Evolutionary conservation across 257 asterid species (phyloP).

Genomic region (Hygrophila difformis): DNA sequence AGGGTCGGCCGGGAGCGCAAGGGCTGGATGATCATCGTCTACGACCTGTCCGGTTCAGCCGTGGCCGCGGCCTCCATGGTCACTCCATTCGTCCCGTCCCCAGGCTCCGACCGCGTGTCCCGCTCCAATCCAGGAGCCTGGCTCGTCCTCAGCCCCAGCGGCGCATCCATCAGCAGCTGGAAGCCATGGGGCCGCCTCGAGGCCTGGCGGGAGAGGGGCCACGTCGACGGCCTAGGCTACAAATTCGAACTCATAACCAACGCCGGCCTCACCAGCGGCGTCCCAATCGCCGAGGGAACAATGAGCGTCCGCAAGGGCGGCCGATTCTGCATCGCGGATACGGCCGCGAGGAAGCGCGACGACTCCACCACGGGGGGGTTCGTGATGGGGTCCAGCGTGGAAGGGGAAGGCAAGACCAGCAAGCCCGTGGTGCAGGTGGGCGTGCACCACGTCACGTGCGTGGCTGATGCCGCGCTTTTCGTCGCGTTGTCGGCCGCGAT

Average conservation of each 20-base stretch:
- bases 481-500: constrained; percentile 61
- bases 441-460: constrained; percentile 48
- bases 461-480: constrained; percentile 56
- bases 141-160: constrained; percentile 78
- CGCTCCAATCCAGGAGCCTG: constrained; percentile 86
- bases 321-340: constrained; percentile 30
- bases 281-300: constrained; percentile 57
- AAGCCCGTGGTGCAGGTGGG: constrained; percentile 49
- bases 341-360: no score
- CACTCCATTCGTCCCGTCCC: constrained; percentile 85
- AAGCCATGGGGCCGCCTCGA: constrained; percentile 95
- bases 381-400: constrained; percentile 52
- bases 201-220: constrained; percentile 88
- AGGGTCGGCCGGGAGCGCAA: constrained; percentile 58
- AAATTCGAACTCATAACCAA: constrained; percentile 68
- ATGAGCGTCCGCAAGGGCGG: constrained; percentile 53
- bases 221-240: constrained; percentile 61
- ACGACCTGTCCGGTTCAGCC: constrained; percentile 83
- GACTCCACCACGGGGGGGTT: no score
- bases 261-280: constrained; percentile 37
- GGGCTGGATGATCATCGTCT: constrained; percentile 74
- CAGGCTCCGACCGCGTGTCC: constrained; percentile 70
- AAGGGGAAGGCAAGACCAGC: constrained; percentile 54
- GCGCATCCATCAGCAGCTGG: constrained; percentile 68
- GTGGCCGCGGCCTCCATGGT: constrained; percentile 94